Percentiles rank a stretch among this genome's conserved stretches.
phyloP scores from a whole-genome alignment of 768 basidiomycete species.

The Pleurotus giganteus region DNA sequence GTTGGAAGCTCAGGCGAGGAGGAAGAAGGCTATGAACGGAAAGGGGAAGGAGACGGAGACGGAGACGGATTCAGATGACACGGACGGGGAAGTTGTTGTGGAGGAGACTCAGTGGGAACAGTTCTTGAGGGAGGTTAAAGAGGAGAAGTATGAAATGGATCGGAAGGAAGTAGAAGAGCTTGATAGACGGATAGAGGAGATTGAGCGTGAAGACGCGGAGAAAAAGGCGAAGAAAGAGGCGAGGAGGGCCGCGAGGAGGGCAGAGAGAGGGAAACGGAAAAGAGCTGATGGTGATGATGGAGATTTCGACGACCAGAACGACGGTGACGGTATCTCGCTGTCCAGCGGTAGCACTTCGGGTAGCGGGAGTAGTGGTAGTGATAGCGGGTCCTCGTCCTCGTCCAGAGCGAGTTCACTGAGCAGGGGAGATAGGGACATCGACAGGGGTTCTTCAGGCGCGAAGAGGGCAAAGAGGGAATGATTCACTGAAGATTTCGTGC shows the following conservation, averaged over 20 bases:
- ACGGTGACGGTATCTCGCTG: no score
- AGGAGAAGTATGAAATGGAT: background rate
- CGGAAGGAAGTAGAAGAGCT: background rate
- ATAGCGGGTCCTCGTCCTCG: background rate
- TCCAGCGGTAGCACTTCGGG: no score
- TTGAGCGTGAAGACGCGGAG: background rate
- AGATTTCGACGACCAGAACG: no score
- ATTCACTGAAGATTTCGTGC: no score
- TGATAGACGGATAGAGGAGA: background rate
- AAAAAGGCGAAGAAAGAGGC: background rate
- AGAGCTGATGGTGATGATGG: background rate
- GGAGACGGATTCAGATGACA: no score
- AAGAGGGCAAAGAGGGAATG: background rate
- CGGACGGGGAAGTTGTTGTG: no score
- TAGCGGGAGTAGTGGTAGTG: background rate
- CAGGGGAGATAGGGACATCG: background rate
- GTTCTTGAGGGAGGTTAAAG: background rate
- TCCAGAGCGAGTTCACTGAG: background rate
- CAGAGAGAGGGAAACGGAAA: background rate
- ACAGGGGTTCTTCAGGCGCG: background rate
- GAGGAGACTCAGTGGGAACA: background rate
- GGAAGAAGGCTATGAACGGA: background rate
- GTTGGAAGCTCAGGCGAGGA: background rate
- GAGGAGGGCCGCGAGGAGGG: background rate
- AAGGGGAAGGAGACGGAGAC: background rate